phyloP scores from a whole-genome alignment of 768 basidiomycete species.

The Neoboletus subvelutipes region DNA sequence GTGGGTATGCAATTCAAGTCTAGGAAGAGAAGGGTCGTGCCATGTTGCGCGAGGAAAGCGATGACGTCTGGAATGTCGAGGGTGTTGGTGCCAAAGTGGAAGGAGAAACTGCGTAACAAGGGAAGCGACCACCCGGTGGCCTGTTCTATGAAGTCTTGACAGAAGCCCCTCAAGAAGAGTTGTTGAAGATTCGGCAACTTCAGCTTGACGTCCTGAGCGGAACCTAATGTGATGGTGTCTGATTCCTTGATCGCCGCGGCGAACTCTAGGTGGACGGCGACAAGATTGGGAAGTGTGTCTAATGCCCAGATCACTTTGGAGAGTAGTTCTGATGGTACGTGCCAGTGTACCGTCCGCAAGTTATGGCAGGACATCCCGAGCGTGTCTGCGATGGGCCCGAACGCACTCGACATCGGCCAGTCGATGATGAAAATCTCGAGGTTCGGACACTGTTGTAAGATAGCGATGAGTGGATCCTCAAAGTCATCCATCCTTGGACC shows the following conservation, averaged over 20 bases:
- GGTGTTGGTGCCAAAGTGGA: constrained; percentile 43
- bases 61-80: constrained; percentile 57
- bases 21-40: constrained; percentile 56
- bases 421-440: constrained; percentile 72
- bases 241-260: constrained; percentile 28
- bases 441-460: constrained; percentile 68
- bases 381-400: constrained; percentile 64
- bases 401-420: constrained; percentile 57
- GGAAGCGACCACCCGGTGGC: constrained; percentile 67
- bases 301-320: constrained; percentile 74
- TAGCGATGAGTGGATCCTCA: constrained; percentile 52
- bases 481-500: constrained; percentile 47
- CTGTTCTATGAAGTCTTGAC: constrained; percentile 68
- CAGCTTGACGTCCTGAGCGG: constrained; percentile 56
- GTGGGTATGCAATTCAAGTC: constrained; percentile 60
- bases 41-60: constrained; percentile 60
- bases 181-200: constrained; percentile 57
- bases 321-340: constrained; percentile 52
- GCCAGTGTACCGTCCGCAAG: constrained; percentile 62
- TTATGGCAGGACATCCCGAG: constrained; percentile 51
- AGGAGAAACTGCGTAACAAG: constrained; percentile 52
- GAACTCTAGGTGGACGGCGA: constrained; percentile 58
- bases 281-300: constrained; percentile 55
- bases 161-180: constrained; percentile 59
- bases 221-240: constrained; percentile 56